These are phyloP conservation scores for Talaromyces sp. DNA, from an alignment of 2,329 filamentous ascomycete species.

Conservation along the genomic window DNA sequence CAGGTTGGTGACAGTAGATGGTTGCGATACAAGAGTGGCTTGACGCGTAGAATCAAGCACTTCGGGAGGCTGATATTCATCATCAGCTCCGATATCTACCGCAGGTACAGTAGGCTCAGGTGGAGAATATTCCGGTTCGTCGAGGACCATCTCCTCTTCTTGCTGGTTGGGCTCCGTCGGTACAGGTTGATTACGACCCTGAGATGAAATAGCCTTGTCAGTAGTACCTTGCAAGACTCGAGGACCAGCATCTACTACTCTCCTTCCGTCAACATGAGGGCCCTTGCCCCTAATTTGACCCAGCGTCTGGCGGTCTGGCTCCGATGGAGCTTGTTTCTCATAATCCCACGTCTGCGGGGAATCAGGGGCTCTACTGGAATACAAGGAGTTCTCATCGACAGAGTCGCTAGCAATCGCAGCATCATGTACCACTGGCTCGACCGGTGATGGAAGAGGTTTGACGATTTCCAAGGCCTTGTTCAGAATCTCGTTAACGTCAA, in stretches of 20 bases:
- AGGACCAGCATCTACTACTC: neutral
- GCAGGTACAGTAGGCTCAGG: constrained; percentile 40
- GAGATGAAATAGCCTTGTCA: constrained; percentile 23
- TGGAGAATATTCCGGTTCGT: constrained; percentile 49
- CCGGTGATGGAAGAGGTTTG: constrained; percentile 60
- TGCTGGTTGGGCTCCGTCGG: constrained; percentile 2
- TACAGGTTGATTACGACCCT: constrained; percentile 7
- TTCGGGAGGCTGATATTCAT: constrained; percentile 25
- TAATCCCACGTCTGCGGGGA: constrained; percentile 55
- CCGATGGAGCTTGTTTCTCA: constrained; percentile 28
- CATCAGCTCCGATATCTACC: constrained; percentile 27
- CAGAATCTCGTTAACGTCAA: constrained; percentile 70
- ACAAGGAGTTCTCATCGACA: constrained; percentile 90
- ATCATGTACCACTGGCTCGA: constrained; percentile 52
- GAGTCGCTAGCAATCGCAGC: constrained; percentile 70
- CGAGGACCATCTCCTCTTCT: constrained; percentile 25
- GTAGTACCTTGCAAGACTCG: constrained; percentile 16
- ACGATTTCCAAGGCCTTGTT: constrained; percentile 67
- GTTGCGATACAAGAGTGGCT: constrained; percentile 38
- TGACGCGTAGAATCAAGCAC: constrained; percentile 40
- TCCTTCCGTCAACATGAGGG: neutral
- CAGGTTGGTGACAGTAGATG: constrained; percentile 45
- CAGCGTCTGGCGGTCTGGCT: constrained; percentile 20
- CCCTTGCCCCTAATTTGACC: neutral
- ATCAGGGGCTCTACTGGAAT: constrained; percentile 84